These are phyloP conservation scores for Mycena sanguinolenta DNA, from an alignment of 768 basidiomycete genomes.

Conservation along the genomic window DNA sequence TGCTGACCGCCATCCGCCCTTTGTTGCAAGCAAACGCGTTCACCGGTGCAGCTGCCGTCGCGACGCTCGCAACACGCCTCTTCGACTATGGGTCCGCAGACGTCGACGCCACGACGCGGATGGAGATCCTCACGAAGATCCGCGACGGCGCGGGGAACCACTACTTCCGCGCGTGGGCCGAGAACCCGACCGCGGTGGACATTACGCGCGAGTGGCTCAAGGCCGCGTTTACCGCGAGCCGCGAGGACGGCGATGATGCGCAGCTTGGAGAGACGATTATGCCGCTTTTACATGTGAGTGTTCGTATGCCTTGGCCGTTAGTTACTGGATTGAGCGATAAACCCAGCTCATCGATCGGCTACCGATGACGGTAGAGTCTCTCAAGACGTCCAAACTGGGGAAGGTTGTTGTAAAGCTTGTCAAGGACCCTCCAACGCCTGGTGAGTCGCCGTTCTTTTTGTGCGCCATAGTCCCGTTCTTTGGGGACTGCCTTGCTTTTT, in stretches of 20 bases:
- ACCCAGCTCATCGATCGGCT: slow-evolving; percentile 85
- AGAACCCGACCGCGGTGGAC: slow-evolving; percentile 81
- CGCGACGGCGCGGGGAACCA: slow-evolving; percentile 88
- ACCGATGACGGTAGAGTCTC: slow-evolving; percentile 77
- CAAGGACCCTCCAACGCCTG: slow-evolving; percentile 81
- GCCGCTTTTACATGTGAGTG: slow-evolving; percentile 88
- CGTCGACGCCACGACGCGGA: slow-evolving; percentile 72
- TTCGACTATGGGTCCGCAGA: slow-evolving; percentile 72
- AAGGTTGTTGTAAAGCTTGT: slow-evolving; percentile 83
- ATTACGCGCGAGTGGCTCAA: slow-evolving; percentile 88
- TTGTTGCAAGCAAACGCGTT: slow-evolving; percentile 71
- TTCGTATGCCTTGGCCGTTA: slow-evolving; percentile 12
- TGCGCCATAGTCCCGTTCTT: slow-evolving; percentile 11
- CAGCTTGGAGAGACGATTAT: slow-evolving; percentile 81
- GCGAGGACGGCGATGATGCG: slow-evolving; percentile 53
- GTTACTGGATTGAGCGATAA: slow-evolving; percentile 18
- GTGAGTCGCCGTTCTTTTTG: slow-evolving; percentile 68
- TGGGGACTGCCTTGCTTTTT: slow-evolving; percentile 9
- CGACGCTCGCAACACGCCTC: slow-evolving; percentile 69
- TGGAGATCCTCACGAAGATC: slow-evolving; percentile 85
- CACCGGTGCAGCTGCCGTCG: slow-evolving; percentile 78
- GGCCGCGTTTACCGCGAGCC: slow-evolving; percentile 67
- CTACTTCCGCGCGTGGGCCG: slow-evolving; percentile 89
- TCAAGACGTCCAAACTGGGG: slow-evolving; percentile 82
- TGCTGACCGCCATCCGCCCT: slow-evolving; percentile 66